Evolutionary conservation across 2,329 filamentous ascomycete genomes (phyloP), one percentile per base, ranked within the genome.

Genomic region (Corniculantispora saksenae): DNA sequence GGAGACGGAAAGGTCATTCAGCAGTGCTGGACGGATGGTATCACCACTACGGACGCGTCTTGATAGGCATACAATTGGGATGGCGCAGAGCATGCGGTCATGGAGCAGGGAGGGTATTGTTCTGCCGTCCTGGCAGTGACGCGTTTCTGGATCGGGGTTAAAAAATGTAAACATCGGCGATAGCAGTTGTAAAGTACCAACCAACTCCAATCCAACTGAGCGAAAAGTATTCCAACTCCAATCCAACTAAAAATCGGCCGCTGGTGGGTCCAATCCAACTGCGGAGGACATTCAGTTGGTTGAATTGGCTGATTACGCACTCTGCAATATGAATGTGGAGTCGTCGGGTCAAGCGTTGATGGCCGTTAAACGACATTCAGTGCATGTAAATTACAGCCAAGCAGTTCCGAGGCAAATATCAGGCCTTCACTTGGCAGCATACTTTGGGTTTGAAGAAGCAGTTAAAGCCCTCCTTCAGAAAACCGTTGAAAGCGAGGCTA

Each of bases 361-460:
- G 35, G 55, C 40, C 47, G 38, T 27, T 3, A 10, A 50, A n/a
- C 6, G 25, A 25, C n/a, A 23, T n/a, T 13, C 69, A 61, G 23
- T 47, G 4, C n/a, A 23, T 35, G 40, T 13, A 13, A 13, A 4
- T 19, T 15, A 50, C 47, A 65, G 56, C 27, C 60, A 65, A 56
- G 29, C 47, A 2, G 15, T 67, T 21, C 63, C 63, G 51, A 66
- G 56, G n/a, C 5, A 61, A 45, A 66, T 71, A 32, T 68, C 64
- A 40, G 69, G 68, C 19, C 55, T 74, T 25, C 69, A 75, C 32
- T 29, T 73, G 21, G 69, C 69, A 21, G 71, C 69, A 61, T 69
- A 68, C 17, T 70, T 74, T 70, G 71, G 71, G 15, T 7, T 70
- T 17, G 60, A 66, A 54, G 23, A 66, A 27, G 54, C 55, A 2